These are phyloP conservation scores for Thielaviopsis ethacetica DNA, from an alignment of 2,329 filamentous ascomycete species.

Conservation along the genomic window DNA sequence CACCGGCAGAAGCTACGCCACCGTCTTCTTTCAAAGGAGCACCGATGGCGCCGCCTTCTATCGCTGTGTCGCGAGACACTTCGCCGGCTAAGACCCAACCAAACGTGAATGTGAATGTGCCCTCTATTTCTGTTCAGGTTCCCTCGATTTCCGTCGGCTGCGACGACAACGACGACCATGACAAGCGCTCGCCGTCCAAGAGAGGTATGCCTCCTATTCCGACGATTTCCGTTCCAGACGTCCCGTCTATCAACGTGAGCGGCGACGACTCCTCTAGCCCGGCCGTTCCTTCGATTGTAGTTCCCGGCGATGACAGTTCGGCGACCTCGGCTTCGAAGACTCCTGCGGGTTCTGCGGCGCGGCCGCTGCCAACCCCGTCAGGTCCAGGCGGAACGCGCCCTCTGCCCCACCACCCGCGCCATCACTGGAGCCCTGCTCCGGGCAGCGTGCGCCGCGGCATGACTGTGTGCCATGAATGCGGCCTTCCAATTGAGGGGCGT, in stretches of 20 bases:
- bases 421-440: slow-evolving; percentile 45
- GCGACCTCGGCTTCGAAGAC: slow-evolving; percentile 15
- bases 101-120: slow-evolving; percentile 1
- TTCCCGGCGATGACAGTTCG: slow-evolving; percentile 25
- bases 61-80: slow-evolving; percentile 36
- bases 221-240: slow-evolving; percentile 23
- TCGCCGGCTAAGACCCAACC: slow-evolving; percentile 14
- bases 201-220: slow-evolving; percentile 23
- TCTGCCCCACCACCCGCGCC: slow-evolving; percentile 25
- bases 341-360: slow-evolving; percentile 18
- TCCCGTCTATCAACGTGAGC: slow-evolving; percentile 27
- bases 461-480: slow-evolving; percentile 71
- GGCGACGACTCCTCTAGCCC: slow-evolving; percentile 21
- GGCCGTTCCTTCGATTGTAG: slow-evolving; percentile 21
- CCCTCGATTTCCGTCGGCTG: slow-evolving; percentile 6
- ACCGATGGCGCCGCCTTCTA: slow-evolving; percentile 31
- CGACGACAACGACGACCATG: background rate
- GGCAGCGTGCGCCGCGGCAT: slow-evolving; percentile 31
- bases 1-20: background rate
- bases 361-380: slow-evolving; percentile 33
- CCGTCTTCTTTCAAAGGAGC: background rate
- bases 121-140: slow-evolving; percentile 8
- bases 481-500: slow-evolving; percentile 71
- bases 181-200: background rate
- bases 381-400: slow-evolving; percentile 15